Evolutionary conservation across 345 rosid genomes (phyloP), one percentile per base, ranked within the genome.

Genomic region (Citrus medica): DNA sequence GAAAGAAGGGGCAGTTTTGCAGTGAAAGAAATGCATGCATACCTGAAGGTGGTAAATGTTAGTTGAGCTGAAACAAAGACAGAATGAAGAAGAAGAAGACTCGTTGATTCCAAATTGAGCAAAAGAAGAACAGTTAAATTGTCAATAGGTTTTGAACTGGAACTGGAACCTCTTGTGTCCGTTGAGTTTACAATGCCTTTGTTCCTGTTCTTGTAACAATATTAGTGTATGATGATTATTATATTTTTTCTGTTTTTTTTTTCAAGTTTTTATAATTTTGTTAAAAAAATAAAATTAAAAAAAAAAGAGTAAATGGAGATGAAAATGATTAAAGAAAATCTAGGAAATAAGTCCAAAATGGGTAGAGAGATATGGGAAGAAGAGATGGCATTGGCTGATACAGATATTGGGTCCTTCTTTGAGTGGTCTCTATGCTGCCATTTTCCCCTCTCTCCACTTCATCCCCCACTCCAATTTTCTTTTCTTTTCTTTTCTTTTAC

Each of bases 371-470:
- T 91, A 88, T 88, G 86, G 90, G 35, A 82, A 33, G 86, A 62
- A 76, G 85, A 61, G 87, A 83, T 84, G 62, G 80, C 67, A 91
- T 89, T 93, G 97, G 93, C 67, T 82, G 75, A 27, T 51, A 38
- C 58, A 83, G 96, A 91, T 89, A 87, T 74, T 71, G 90, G 86
- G 86, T 72, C 84, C 80, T 56, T 48, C 30, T 40, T 71, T 80
- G 85, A 76, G 94, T 90, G 95, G 93, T 87, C 78, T 58, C 55
- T 22, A 79, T 40, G 48, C 59, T 56, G 81, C 88, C 88, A 66
- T 78, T 68, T 59, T 69, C 79, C 82, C 8, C 22, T 60, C 32
- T 25, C 62, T 38, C 58, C 27, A 1, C 35, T 63, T 46, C 30
- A 1, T 9, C 38, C 25, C 46, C 32, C 22, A n/a, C n/a, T n/a